These are phyloP conservation scores for Tylopilus sp. DNA, from an alignment of 1,284 basidiomycete genomes.

Conservation along the genomic window DNA sequence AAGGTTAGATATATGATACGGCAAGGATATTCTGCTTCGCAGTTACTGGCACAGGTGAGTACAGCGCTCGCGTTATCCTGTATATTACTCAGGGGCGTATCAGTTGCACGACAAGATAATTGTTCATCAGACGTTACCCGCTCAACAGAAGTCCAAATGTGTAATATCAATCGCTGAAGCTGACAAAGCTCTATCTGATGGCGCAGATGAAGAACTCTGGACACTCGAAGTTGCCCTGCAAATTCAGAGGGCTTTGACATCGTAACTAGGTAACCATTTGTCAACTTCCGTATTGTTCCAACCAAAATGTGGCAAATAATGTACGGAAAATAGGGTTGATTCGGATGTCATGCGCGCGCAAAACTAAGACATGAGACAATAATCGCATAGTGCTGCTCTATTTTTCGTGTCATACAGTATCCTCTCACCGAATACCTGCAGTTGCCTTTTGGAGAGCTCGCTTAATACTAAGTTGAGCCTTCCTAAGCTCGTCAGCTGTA, in stretches of 20 bases:
- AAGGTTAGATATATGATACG: slow-evolving; percentile 78
- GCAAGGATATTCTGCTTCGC: slow-evolving; percentile 91
- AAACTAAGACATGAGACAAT: slow-evolving; percentile 11
- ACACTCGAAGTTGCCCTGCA: slow-evolving; percentile 83
- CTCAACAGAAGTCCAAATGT: slow-evolving; percentile 80
- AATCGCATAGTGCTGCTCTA: slow-evolving; percentile 16
- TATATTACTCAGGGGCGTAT: slow-evolving; percentile 7
- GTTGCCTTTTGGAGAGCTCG: slow-evolving; percentile 95
- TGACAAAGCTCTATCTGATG: slow-evolving; percentile 95
- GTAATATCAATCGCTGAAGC: slow-evolving; percentile 90
- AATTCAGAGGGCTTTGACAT: slow-evolving; percentile 63
- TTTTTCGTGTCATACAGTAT: slow-evolving; percentile 12
- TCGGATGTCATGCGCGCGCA: slow-evolving; percentile 13
- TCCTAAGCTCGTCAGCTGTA: slow-evolving; percentile 88
- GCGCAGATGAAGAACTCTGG: slow-evolving; percentile 98
- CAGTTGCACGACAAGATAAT: slow-evolving; percentile 92
- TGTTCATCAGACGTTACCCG: slow-evolving; percentile 75
- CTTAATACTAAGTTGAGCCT: slow-evolving; percentile 90
- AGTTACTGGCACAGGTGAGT: slow-evolving; percentile 83
- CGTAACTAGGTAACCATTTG: slow-evolving; percentile 12
- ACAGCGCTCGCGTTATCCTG: neutral
- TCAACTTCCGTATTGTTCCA: neutral
- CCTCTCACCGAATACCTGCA: slow-evolving; percentile 71
- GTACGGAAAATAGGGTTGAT: slow-evolving; percentile 12
- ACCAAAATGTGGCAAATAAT: neutral